These are phyloP conservation scores for Polychaeton citri DNA, from an alignment of 2,329 filamentous ascomycete genomes.

Conservation along the genomic window DNA sequence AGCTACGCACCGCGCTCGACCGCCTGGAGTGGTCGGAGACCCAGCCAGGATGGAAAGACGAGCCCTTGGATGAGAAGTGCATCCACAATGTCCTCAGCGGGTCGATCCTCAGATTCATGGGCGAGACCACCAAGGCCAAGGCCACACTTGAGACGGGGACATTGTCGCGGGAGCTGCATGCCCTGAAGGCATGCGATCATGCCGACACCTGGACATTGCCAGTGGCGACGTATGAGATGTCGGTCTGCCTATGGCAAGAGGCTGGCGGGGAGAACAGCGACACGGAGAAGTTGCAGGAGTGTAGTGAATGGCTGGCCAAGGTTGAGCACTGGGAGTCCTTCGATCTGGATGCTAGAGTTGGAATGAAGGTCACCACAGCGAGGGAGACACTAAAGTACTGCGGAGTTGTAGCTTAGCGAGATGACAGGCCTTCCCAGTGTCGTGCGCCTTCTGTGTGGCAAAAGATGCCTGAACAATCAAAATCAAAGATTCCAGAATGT, in stretches of 20 bases:
- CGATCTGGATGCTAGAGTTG: constrained; percentile 58
- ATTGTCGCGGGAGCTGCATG: constrained; percentile 40
- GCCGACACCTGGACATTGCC: constrained; percentile 61
- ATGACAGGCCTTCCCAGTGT: too few species aligned
- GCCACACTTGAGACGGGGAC: constrained; percentile 49
- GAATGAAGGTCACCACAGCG: constrained; percentile 58
- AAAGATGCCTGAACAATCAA: too few species aligned
- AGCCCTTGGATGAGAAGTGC: constrained; percentile 47
- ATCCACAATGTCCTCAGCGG: constrained; percentile 55
- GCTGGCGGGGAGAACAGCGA: constrained; percentile 26
- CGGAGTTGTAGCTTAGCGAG: too few species aligned
- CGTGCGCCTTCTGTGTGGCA: too few species aligned
- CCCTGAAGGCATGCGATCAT: constrained; percentile 36
- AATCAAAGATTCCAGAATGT: too few species aligned
- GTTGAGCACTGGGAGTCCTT: constrained; percentile 59
- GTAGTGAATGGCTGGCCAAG: constrained; percentile 51
- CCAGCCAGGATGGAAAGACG: constrained; percentile 37
- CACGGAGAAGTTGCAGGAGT: constrained; percentile 42
- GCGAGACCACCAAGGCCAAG: constrained; percentile 46
- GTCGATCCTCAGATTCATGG: constrained; percentile 51
- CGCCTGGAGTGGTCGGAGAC: constrained; percentile 57
- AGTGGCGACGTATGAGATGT: constrained; percentile 75
- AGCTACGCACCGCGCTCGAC: constrained; percentile 50
- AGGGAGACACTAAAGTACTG: constrained; percentile 45
- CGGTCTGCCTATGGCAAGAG: constrained; percentile 66